phyloP scores from a whole-genome alignment of 2,329 filamentous ascomycete species.

The Raffaelea albimanens region DNA sequence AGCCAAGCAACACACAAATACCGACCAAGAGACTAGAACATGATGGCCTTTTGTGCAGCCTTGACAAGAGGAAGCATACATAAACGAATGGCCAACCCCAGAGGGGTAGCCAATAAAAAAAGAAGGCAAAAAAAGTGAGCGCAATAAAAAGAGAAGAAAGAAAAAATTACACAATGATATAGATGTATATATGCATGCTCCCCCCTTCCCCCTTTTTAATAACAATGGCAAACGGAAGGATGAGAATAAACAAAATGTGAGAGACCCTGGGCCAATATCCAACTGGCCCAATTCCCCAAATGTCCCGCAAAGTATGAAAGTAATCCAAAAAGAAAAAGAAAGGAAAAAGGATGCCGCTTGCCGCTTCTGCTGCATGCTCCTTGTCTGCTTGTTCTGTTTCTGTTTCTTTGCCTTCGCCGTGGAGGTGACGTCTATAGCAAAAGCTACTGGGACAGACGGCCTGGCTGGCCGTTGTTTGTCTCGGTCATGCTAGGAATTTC shows the following conservation, averaged over 20 bases:
- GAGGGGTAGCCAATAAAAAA: not conserved
- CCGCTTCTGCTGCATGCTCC: too few relatives aligned
- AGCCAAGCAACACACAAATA: not conserved
- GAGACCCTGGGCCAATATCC: too few relatives aligned
- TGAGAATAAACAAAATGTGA: not conserved
- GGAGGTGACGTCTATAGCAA: not conserved
- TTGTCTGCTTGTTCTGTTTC: too few relatives aligned
- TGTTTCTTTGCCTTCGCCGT: too few relatives aligned
- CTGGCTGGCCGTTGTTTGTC: not conserved
- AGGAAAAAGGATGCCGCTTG: not conserved
- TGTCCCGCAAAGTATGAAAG: not conserved
- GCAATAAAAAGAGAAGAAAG: not conserved
- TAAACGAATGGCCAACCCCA: not conserved
- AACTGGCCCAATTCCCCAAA: too few relatives aligned
- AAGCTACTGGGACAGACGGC: slow-evolving; percentile 9
- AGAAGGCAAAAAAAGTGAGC: not conserved
- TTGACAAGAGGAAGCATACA: too few relatives aligned
- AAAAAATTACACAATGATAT: slow-evolving; percentile 3
- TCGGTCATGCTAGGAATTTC: slow-evolving; percentile 10
- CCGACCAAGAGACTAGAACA: too few relatives aligned
- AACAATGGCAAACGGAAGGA: not conserved
- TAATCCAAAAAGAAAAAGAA: not conserved
- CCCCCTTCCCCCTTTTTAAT: not conserved
- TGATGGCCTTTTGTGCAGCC: too few relatives aligned
- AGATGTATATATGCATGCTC: not conserved